Conservation (phyloP, 805 yeast species). For the Kodamaea nitidulidarum region DNA sequence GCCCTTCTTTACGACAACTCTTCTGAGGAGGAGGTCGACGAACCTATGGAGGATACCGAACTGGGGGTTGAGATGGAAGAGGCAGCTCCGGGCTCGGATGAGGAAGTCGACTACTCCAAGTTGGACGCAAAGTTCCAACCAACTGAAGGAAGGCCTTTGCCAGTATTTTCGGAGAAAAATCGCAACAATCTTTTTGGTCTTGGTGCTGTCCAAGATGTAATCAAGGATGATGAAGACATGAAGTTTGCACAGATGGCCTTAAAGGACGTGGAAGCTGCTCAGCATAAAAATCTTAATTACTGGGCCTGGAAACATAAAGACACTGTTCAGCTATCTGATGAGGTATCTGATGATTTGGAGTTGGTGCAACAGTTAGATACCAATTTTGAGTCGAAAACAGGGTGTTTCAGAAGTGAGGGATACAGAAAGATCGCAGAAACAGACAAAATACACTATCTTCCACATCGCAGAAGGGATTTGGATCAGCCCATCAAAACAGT, state of each 20-base stretch:
- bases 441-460: slow-evolving; percentile 69
- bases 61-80: slow-evolving; percentile 15
- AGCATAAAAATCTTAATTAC: slow-evolving; percentile 40
- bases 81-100: slow-evolving; percentile 10
- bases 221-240: slow-evolving; percentile 76
- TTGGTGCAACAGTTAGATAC: slow-evolving; percentile 25
- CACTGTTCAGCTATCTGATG: slow-evolving; percentile 22
- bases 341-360: slow-evolving; percentile 23
- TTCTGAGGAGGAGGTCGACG: slow-evolving; percentile 24
- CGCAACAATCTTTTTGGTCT: slow-evolving; percentile 36
- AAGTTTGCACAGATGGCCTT: slow-evolving; percentile 47
- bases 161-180: slow-evolving; percentile 48
- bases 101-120: slow-evolving; percentile 23
- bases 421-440: slow-evolving; percentile 69
- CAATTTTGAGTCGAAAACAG: slow-evolving; percentile 42
- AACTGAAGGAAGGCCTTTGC: slow-evolving; percentile 44
- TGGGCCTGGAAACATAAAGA: slow-evolving; percentile 66
- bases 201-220: slow-evolving; percentile 44
- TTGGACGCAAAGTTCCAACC: slow-evolving; percentile 47
- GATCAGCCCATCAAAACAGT: slow-evolving; percentile 72
- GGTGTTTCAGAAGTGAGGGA: slow-evolving; percentile 71
- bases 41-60: slow-evolving; percentile 18
- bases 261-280: slow-evolving; percentile 12
- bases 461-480: slow-evolving; percentile 64
- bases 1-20: slow-evolving; percentile 36